Base-by-base conservation (phyloP, 169 alveolate species). In the Besnoitia besnoiti region DNA sequence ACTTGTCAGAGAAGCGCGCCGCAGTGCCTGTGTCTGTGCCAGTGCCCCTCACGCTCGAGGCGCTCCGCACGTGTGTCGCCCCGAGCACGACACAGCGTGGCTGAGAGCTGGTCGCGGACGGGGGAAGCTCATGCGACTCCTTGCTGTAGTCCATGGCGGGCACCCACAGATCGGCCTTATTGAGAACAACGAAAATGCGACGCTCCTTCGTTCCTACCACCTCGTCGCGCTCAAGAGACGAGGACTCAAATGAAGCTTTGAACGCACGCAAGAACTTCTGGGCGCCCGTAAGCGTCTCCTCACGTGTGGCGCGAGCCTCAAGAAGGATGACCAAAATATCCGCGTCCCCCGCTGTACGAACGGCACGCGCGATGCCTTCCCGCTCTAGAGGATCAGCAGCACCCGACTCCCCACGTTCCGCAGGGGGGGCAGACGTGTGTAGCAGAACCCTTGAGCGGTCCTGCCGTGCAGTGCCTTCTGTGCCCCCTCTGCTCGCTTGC, bases 351-450 rank as follows among this genome's bases (percentile, higher is more conserved):
- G 88, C 92, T 89, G 92, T 84, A 35, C 75, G 87, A 2, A 73
- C 79, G 21, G 92, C 55, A 14, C 92, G 92, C 46, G 46, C 35
- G 49, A 89, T 89, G 55, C 92, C 92, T 75, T 89, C 92, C n/a
- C 21, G 62, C 49, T 89, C 92, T 0, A 89, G 59, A 46, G 87
- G n/a, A 47, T 77, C 87, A 21, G n/a, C 46, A n/a, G 39, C 82
- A n/a, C n/a, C n/a, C n/a, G n/a, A n/a, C n/a, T 51, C 67, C 24
- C 67, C 67, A 51, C 67, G 24, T 24, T 16, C 14, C n/a, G 67
- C 67, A 51, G 67, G 24, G 67, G 14, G 14, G n/a, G 14, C 67
- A 51, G 67, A 51, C 14, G 14, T 51, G 67, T 24, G 67, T 16
- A 14, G 67, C 24, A 14, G 14, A 51, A 16, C 67, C 24, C 24